Base-by-base conservation (phyloP, 108 stramenopile species). In the Cyclotella atomus region DNA sequence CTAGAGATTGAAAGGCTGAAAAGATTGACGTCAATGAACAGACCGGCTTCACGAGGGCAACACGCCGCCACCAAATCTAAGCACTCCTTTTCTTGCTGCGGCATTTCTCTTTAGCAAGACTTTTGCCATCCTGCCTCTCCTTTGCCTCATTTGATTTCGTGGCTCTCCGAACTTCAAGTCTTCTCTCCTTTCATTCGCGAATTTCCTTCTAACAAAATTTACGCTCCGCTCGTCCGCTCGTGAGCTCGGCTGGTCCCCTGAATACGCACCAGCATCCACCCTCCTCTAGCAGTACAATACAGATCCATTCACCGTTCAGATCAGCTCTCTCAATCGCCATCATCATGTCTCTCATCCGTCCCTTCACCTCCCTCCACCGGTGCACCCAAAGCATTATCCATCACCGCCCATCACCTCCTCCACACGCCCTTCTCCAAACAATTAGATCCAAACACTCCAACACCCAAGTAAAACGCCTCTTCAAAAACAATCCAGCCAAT, bases 381-480 rank as follows among this genome's bases (percentile, higher is more conserved):
- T 50, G 8, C 54, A 23, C 52, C 72, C 12, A 34, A 35, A 38
- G 54, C 64, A 35, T 65, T n/a, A 60, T 25, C 61, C 50, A 12
- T 14, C 62, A n/a, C 23, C 36, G 17, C 53, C 49, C 64, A 67
- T 72, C 66, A 34, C 28, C 35, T 0, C 54, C 19, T 61, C n/a
- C n/a, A n/a, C n/a, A n/a, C n/a, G n/a, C n/a, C n/a, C 32, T 23
- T 30, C 49, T 41, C 66, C 33, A 21, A 54, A 27, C 56, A n/a
- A 65, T 56, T 28, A 82, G 91, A 56, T 80, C 49, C 47, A 89
- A 89, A 53, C 93, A 94, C 74, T 91, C 90, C 16, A 69, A 80
- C 27, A 84, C 80, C 30, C 93, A 94, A 81, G 87, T 88, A 41
- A 91, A 94, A 52, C 87, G 93, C 24, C 65, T 93, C 21, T 94